Conservation (phyloP, 306 rosid genomes). For the Carpinus fangiana region DNA sequence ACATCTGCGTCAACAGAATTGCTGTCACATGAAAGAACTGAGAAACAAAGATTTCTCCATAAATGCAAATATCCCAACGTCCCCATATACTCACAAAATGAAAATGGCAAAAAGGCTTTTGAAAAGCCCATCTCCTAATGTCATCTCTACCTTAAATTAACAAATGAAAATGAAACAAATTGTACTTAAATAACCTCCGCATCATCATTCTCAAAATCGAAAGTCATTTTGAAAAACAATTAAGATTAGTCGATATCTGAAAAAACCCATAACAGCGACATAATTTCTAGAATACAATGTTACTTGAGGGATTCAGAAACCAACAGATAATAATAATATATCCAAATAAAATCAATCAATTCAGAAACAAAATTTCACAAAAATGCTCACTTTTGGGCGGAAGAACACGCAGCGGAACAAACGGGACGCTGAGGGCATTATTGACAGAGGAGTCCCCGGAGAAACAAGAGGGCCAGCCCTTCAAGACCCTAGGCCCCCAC, state of each 20-base stretch:
- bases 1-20: neutral
- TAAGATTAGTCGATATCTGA: neutral
- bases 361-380: neutral
- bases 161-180: neutral
- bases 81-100: neutral
- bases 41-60: neutral
- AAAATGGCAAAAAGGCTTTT: neutral
- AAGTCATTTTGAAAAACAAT: neutral
- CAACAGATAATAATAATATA: neutral
- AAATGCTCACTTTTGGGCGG: conserved; percentile 89
- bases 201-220: neutral
- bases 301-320: neutral
- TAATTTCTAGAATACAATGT: neutral
- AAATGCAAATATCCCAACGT: neutral
- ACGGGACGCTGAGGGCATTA: conserved; percentile 30
- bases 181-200: neutral
- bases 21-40: neutral
- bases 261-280: neutral
- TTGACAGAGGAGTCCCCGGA: conserved; percentile 56
- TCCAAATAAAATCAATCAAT: neutral
- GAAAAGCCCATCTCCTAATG: neutral
- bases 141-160: neutral
- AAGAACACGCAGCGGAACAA: conserved; percentile 53
- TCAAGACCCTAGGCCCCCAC: conserved; percentile 97
- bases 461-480: conserved; percentile 98